Conservation (phyloP, 495 filamentous ascomycete species). For the Penicillium antarcticum region DNA sequence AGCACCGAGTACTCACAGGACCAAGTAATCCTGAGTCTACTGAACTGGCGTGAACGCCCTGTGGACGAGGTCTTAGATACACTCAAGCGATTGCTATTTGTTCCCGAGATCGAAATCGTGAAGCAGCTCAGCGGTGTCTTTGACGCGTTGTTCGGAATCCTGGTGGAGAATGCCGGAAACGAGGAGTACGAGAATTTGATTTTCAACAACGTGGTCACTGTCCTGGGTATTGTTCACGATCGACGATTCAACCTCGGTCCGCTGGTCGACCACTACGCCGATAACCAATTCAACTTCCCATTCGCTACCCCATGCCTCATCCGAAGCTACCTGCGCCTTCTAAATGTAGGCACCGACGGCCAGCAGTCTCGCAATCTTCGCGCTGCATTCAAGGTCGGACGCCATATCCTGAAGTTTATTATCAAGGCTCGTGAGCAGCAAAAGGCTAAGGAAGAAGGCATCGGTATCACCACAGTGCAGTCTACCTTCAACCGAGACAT, state of each 20-base stretch:
- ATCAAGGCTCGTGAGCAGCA: conserved; percentile 85
- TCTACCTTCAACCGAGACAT: conserved; percentile 81
- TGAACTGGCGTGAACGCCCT: conserved; percentile 79
- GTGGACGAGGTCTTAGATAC: conserved; percentile 66
- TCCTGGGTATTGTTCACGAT: conserved; percentile 92
- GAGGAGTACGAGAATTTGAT: conserved; percentile 91
- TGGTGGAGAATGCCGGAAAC: conserved; percentile 83
- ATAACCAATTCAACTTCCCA: conserved; percentile 85
- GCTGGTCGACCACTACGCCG: conserved; percentile 87
- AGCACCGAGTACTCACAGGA: conserved; percentile 96
- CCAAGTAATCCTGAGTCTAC: conserved; percentile 74
- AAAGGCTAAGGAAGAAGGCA: conserved; percentile 80
- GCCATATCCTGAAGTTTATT: conserved; percentile 92
- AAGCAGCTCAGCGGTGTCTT: conserved; percentile 89
- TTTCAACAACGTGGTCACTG: conserved; percentile 83
- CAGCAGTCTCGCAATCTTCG: conserved; percentile 80
- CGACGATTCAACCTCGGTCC: conserved; percentile 88
- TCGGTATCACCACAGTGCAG: conserved; percentile 76
- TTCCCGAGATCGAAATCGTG: conserved; percentile 95
- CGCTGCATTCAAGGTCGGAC: conserved; percentile 91
- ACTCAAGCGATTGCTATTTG: conserved; percentile 81
- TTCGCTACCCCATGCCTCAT: conserved; percentile 92
- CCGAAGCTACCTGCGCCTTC: conserved; percentile 75
- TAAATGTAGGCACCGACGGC: conserved; percentile 73
- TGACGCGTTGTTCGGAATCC: conserved; percentile 84